These are phyloP conservation scores for Colletotrichum noveboracense DNA, from an alignment of 2,329 filamentous ascomycete species.

Conservation along the genomic window DNA sequence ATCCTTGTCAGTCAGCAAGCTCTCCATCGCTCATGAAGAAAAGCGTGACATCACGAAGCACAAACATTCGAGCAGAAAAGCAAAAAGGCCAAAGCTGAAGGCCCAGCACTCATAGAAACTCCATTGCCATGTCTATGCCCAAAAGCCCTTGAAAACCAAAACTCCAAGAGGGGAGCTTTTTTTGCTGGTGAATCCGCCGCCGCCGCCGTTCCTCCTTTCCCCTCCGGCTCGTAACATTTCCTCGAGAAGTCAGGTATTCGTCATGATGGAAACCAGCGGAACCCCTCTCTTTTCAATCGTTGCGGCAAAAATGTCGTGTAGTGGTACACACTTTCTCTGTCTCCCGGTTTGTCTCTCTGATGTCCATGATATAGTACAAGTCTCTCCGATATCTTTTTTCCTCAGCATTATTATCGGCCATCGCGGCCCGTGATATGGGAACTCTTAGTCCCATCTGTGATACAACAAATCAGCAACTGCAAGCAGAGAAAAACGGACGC, in stretches of 20 bases:
- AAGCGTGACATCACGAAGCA: not conserved
- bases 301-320: not conserved
- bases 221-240: not conserved
- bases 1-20: not conserved
- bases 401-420: not conserved
- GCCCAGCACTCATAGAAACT: not conserved
- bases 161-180: constrained; percentile 5
- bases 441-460: not conserved
- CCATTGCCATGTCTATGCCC: constrained; percentile 15
- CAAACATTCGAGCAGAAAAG: not conserved
- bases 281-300: not conserved
- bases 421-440: not conserved
- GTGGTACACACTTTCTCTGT: not conserved
- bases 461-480: not conserved
- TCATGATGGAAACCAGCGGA: not conserved
- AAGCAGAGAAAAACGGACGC: not conserved
- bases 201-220: not conserved
- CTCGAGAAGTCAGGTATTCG: not conserved
- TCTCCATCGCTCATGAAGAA: not conserved
- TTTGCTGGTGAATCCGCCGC: not conserved
- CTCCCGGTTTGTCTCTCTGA: not conserved
- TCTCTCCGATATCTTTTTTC: not conserved
- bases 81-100: not conserved
- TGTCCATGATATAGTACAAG: constrained; percentile 1
- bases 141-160: not conserved